Evolutionary conservation across 495 filamentous ascomycete genomes (phyloP), one percentile per base, ranked within the genome.

Genomic region (Trichoderma gamsii): DNA sequence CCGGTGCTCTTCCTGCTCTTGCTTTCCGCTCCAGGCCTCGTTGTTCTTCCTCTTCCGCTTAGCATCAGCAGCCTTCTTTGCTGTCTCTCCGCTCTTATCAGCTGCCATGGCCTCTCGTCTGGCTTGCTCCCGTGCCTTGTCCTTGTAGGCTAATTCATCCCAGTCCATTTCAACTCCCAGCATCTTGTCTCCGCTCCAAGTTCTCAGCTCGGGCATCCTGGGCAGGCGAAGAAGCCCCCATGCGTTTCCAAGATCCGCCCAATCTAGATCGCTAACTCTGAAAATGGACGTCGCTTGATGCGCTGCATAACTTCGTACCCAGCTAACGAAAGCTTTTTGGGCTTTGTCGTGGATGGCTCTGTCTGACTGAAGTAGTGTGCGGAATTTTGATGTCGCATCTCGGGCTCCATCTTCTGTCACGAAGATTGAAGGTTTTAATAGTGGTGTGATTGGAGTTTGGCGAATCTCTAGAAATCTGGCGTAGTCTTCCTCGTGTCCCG

Each of bases 261-360:
- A 99, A 75, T 93, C 87, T 21, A 97, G 81, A 73, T 95, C 91
- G 11, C 82, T 74, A 4, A 94, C 81, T 5, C 92, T 88, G 81
- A 99, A 99, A 70, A 99, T 98, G 77, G 90, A 93, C 70, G 83
- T 86, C 13, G 93, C 92, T 76, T 92, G 86, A 71, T 98, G 94
- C 74, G 97, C 96, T 73, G 88, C 90, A 76, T 97, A 97, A 68
- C 90, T 88, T 72, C 90, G 86, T 11, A 97, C 84, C 90, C 93
- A 97, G 79, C 88, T 92, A 59, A 97, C 95, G 71, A 98, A 97
- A 18, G 89, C 95, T 68, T 88, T 86, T 74, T 97, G 90, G 18
- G 88, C 92, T 71, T 95, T 92, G 68, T 97, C 92, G 75, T 94
- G 88, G 16, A 96, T 76, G 13, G 89, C 89, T n/a, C 95, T 85